Evolutionary conservation across 176 grass and related monocot species (phyloP), one percentile per base, ranked within the genome.

Genomic region (Alloteropsis semialata): DNA sequence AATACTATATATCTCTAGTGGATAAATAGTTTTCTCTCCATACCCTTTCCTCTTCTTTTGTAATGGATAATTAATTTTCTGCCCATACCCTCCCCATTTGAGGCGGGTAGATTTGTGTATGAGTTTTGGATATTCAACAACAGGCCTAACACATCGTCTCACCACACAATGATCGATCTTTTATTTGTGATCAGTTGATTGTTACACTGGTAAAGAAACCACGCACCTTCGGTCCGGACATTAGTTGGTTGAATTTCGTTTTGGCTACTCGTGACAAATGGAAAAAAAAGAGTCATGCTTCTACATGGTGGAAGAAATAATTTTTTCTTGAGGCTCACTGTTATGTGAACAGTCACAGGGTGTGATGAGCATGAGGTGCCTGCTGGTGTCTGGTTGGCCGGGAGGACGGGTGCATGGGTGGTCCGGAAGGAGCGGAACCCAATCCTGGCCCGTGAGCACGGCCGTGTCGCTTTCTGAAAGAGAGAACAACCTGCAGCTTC

Each of bases 401-500:
- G 62, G 62, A 21, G 29, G 60, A 11, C 15, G 12, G 19, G 25
- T 46, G 37, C 45, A 37, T 41, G 58, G 22, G 70, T 56, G 78
- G n/a, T 53, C 66, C 55, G 75, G 8, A 50, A 79, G 75, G 75
- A 54, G 5, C 70, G 38, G 49, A 71, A 62, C 55, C 86, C 80
- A 78, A 69, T 11, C 70, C 28, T 69, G 71, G 60, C 38, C 71
- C 78, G 85, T 76, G 85, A 87, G 61, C 60, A 33, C 27, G 22
- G 59, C 49, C 27, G 45, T 60, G 36, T 88, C 45, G 36, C 56
- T 79, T 88, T 72, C 65, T 72, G 30, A 46, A 87, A 68, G 30
- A 46, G 81, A 68, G 38, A 81, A 75, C 28, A 34, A 59, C 0
- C 16, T 55, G 59, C 73, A 84, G 49, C 28, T 83, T 83, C 86